Evolutionary conservation across 441 rosid species (phyloP), one percentile per base, ranked within the genome.

Genomic region (Gossypium aridum): DNA sequence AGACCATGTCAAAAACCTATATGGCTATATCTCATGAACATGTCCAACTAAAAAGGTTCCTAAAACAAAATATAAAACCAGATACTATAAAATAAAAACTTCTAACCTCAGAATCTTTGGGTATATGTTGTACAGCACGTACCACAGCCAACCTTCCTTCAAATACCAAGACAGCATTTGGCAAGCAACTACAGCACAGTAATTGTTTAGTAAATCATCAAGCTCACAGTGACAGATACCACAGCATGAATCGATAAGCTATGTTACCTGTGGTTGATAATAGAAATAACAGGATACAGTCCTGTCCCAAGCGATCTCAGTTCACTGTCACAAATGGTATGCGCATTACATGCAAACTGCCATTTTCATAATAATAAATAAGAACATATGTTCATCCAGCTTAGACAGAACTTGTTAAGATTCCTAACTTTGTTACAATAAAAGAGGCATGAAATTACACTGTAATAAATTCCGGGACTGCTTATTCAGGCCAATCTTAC

Each of bases 291-390:
- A 66, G 98, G 98, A 83, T 89, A 96, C 64, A 96, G 75, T 77
- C 98, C 98, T n/a, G 96, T 93, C 71, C 97, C 99, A 23, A 88
- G 69, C n/a, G 98, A 97, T 79, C 94, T 93, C 76, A 96, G 79
- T 85, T 96, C 99, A 82, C 92, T 85, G 76, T 96, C 97, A 77
- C 97, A 92, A 81, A 96, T 90, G 85, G 87, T 86, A 83, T 93
- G 99, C 66, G 98, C 97, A 87, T 96, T 96, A 87, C 99, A 96
- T 23, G 98, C 89, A 79, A 96, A 88, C 99, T 96, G 94, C 85
- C 78, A 70, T 72, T 31, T 57, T 66, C 69, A 72, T 25, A 37
- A 59, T 55, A 79, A 53, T 74, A 6, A 0, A 64, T 68, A 59
- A 78, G 56, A 64, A 76, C 57, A 80, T 22, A 45, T 65, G 25